Evolutionary conservation across 2,329 filamentous ascomycete genomes (phyloP), one percentile per base, ranked within the genome.

Genomic region (Cryphonectria parasitica): DNA sequence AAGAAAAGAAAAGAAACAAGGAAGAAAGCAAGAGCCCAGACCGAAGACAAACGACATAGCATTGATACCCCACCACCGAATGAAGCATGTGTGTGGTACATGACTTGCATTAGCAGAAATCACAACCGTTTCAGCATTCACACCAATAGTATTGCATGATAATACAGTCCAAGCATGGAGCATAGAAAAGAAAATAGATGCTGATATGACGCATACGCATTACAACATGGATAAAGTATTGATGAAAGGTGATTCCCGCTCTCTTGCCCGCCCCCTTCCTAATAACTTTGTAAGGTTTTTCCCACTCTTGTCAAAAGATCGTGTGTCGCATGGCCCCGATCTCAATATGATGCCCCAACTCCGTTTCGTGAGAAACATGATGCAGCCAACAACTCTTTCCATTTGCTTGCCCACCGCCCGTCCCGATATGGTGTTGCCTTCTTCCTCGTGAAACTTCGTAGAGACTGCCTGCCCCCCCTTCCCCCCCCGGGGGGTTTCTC

Each of bases 221-320:
- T 69, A 67, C 56, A 66, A 71, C 64, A 69, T 69, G 54, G 19
- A 71, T 69, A 34, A 25, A 70, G 25, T 70, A 72, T 71, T 31
- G 45, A 66, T 72, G 15, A 68, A 49, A 5, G 54, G 62, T 63
- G 68, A 43, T 54, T 41, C 28, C 41, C 17, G 11, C n/a, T 31
- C 17, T 34, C n/a, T 39, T 63, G 43, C 34, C 64, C 31, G 25
- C 65, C 25, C 31, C 28, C 22, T 31, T 25, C 43, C 17, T 49
- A 22, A 56, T 66, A 41, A 61, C 25, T 28, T 28, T 61, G 36
- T 41, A 61, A 45, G 41, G n/a, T n/a, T 15, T 31, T 56, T 56
- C 66, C 43, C 8, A 39, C 28, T 65, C 34, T 64, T 56, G 31
- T 39, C 54, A n/a, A 41, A 41, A 49, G 36, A 62, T 64, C 54